These are phyloP conservation scores for Sequoia sempervirens DNA, from an alignment of 75 land plant species.

Conservation along the genomic window DNA sequence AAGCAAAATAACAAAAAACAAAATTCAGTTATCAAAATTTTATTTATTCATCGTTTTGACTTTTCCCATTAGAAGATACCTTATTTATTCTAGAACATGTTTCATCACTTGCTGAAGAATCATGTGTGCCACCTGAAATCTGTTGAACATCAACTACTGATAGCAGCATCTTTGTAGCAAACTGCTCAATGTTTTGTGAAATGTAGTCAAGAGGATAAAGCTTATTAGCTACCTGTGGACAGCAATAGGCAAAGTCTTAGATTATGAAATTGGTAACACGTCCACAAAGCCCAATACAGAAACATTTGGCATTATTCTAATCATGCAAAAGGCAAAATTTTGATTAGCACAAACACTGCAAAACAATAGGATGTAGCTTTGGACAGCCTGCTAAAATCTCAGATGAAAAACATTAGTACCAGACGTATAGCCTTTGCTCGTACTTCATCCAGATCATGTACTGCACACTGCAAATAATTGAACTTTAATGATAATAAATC, in stretches of 20 bases:
- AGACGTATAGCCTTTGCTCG: slow-evolving; percentile 90
- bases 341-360: background rate
- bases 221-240: slow-evolving; percentile 87
- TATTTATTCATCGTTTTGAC: background rate
- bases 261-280: background rate
- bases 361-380: background rate
- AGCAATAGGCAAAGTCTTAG: background rate
- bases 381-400: background rate
- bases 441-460: slow-evolving; percentile 76
- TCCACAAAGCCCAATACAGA: background rate
- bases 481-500: background rate
- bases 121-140: slow-evolving; percentile 16
- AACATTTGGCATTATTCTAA: background rate
- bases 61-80: background rate
- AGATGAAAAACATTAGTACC: slow-evolving; percentile 37
- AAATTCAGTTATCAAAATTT: background rate
- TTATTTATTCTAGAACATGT: background rate
- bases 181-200: slow-evolving; percentile 76
- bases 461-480: slow-evolving; percentile 45
- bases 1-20: background rate
- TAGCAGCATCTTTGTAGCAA: slow-evolving; percentile 72
- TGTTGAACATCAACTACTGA: slow-evolving; percentile 57
- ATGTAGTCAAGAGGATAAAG: slow-evolving; percentile 68
- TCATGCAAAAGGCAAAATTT: background rate
- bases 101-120: slow-evolving; percentile 8